Conservation (phyloP, 805 yeast genomes). For the Scheffersomyces spartinae region DNA sequence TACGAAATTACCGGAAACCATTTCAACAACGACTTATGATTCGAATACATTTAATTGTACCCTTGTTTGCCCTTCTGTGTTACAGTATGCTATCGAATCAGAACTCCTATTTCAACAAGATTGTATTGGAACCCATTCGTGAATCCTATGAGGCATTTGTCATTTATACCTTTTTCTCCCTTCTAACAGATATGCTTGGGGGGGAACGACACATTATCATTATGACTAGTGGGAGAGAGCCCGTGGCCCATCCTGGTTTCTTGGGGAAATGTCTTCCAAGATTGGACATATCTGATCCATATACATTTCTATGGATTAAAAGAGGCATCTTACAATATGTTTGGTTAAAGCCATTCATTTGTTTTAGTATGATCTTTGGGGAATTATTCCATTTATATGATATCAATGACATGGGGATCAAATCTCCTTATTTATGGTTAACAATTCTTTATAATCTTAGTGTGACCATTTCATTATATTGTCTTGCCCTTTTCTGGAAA, state of each 20-base stretch:
- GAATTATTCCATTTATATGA: conserved; percentile 39
- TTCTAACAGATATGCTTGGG: conserved; percentile 74
- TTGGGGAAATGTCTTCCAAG: no score
- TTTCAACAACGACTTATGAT: conserved; percentile 76
- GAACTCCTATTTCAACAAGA: conserved; percentile 25
- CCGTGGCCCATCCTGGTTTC: conserved; percentile 54
- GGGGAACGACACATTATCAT: conserved; percentile 85
- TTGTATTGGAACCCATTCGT: conserved; percentile 57
- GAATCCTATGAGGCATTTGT: conserved; percentile 96
- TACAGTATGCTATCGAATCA: conserved; percentile 42
- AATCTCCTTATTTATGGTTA: conserved; percentile 50
- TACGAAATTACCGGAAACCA: conserved; percentile 73
- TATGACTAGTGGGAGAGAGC: conserved; percentile 56
- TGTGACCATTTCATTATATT: conserved; percentile 73
- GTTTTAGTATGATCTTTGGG: conserved; percentile 38
- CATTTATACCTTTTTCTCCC: conserved; percentile 81
- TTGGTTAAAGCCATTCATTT: conserved; percentile 85
- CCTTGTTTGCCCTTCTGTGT: conserved; percentile 67
- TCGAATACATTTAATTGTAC: conserved; percentile 73
- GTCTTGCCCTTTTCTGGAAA: conserved; percentile 86
- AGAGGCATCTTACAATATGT: conserved; percentile 87
- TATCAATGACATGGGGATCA: conserved; percentile 34
- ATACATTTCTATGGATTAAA: conserved; percentile 62
- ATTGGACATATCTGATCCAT: conserved; percentile 82
- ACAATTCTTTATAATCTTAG: conserved; percentile 65